Evolutionary conservation across 306 rosid species (phyloP), one percentile per base, ranked within the genome.

Genomic region (Acacia crassicarpa): DNA sequence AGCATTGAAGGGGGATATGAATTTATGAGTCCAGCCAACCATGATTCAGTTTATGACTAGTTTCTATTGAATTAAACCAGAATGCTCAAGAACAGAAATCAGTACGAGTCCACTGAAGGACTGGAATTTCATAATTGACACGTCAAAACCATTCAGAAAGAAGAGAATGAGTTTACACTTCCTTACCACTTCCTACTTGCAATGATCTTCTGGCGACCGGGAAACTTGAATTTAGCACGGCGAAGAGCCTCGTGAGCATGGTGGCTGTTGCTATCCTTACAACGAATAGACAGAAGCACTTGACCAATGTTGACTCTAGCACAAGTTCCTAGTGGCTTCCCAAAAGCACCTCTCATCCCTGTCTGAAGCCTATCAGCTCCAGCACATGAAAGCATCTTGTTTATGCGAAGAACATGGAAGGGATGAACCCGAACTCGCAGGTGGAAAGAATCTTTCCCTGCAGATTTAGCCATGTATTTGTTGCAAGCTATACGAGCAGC

Each of bases 361-460:
- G 95, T 94, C 85, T 94, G 97, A 38, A 92, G 91, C 94, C 97
- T 88, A 81, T 94, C 94, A 2, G 97, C 98, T 2, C 98, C 97
- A 30, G 98, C 98, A 58, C 98, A 92, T 4, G 97, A 94, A 46
- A 94, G 92, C 98, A 94, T 94, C 90, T 94, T 94, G 80, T 94
- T 92, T 74, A 94, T 94, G 0, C 97, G 84, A 16, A 94, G 86
- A 38, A 94, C 97, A 63, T 94, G 97, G 82, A 94, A 94, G 0
- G 96, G 97, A 67, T 94, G 98, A 7, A 91, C 98, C 85, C 98
- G 85, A 0, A 91, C 93, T 11, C 98, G 88, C 54, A 93, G 78
- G 78, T 94, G 98, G 72, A 91, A 94, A 5, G 98, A 84, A 67
- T 94, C 97, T 11, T 92, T 94, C 3, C 97, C 97, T 2, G 97